Evolutionary conservation across 352 stramenopile genomes (phyloP), one percentile per base, ranked within the genome.

Genomic region (Pythium periplocum): DNA sequence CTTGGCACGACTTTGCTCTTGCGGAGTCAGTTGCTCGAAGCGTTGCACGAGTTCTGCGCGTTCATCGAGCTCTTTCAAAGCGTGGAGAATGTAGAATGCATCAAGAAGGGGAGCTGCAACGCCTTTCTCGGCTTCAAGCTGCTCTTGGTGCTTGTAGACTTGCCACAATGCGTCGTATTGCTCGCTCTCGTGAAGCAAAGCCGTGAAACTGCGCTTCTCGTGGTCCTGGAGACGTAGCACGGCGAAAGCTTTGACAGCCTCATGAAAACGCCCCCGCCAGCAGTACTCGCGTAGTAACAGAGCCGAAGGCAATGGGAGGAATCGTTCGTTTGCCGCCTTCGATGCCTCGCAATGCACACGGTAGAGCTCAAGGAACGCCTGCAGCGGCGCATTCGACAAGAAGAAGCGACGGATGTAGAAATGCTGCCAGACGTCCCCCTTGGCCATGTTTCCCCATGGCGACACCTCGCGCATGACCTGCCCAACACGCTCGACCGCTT

Each of bases 391-490:
- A 6, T 55, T 51, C 0, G 72, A 77, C 3, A 87, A 57, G 45
- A 86, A 81, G 51, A 87, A 87, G 50, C 83, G 75, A 26, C 77
- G 72, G 37, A 74, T 68, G 58, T 78, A 86, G 57, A 82, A 87
- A 45, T 75, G 70, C 11, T 68, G 64, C 77, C 77, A 87, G 47
- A 77, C 50, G 45, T 61, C 49, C 48, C 61, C 52, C 40, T 55
- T 50, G 34, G 66, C 62, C 62, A 80, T 80, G 53, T 87, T 87
- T 36, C 63, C 66, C 66, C 75, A 78, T 4, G 70, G 69, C 55
- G 66, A 60, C 33, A 87, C 63, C 45, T 57, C 57, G 6, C 48
- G 33, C 36, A 53, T 53, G 3, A 55, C 33, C 17, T 26, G 17
- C 0, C 17, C 17, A 26, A 26, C 17, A 9, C 12, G 30, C 33